A percentile compares a stretch with the other conserved stretches of the same genome.
These are phyloP conservation scores for Ophiostoma angusticollis DNA, from an alignment of 2,329 filamentous ascomycete genomes.

Conservation along the genomic window DNA sequence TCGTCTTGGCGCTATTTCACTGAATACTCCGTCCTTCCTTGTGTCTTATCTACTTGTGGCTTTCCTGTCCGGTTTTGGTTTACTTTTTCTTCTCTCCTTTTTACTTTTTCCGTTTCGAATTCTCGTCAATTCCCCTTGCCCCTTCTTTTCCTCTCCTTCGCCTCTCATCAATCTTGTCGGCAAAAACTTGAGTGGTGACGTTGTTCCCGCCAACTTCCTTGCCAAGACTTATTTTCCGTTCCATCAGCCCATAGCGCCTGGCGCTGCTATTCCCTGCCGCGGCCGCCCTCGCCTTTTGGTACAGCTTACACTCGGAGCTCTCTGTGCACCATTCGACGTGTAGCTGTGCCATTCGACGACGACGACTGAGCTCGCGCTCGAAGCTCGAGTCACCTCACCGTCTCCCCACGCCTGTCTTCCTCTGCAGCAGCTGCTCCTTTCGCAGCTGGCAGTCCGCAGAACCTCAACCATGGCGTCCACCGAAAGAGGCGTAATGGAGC, in stretches of 20 bases:
- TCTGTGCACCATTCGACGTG: too few relatives aligned
- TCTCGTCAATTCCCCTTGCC: slow-evolving; percentile 5
- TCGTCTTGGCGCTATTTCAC: neutral
- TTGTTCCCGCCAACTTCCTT: slow-evolving; percentile 1
- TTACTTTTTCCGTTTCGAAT: slow-evolving; percentile 3
- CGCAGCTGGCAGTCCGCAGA: neutral
- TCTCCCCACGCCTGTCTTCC: neutral
- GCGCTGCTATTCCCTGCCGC: too few relatives aligned
- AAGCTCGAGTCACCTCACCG: neutral
- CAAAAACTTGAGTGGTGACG: too few relatives aligned
- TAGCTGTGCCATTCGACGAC: too few relatives aligned
- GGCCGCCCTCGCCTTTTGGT: too few relatives aligned
- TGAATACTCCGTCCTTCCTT: too few relatives aligned
- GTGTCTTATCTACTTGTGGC: slow-evolving; percentile 9
- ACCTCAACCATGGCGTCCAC: slow-evolving; percentile 20
- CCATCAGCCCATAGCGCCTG: too few relatives aligned
- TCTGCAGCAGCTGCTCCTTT: neutral
- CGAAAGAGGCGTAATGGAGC: slow-evolving; percentile 35
- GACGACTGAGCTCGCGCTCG: too few relatives aligned
- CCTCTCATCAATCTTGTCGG: neutral
- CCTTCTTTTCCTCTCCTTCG: neutral
- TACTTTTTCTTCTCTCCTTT: neutral
- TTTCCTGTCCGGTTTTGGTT: slow-evolving; percentile 1
- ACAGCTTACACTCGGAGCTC: too few relatives aligned
- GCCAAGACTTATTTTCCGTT: slow-evolving; percentile 4